phyloP scores from a whole-genome alignment of 2,329 filamentous ascomycete species.

The Orbilia ellipsospora region DNA sequence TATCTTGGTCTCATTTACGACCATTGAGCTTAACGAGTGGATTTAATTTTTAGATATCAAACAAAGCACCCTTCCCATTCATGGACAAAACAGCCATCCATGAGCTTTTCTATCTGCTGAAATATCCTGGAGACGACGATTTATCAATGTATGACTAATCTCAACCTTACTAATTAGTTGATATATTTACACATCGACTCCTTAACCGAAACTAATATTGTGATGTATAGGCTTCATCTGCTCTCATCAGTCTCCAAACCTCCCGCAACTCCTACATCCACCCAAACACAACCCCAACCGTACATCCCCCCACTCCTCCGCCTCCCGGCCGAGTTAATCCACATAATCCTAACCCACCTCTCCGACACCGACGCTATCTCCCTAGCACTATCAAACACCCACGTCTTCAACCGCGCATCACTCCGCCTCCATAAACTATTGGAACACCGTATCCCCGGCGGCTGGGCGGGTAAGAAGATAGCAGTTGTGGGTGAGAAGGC shows the following conservation, averaged over 20 bases:
- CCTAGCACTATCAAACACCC: slow-evolving; percentile 10
- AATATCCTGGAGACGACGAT: slow-evolving; percentile 11
- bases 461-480: slow-evolving; percentile 36
- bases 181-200: too few species aligned
- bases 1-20: too few species aligned
- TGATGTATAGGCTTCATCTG: background rate
- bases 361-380: slow-evolving; percentile 28
- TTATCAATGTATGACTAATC: slow-evolving; percentile 2
- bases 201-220: too few species aligned
- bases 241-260: background rate
- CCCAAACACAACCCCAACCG: background rate
- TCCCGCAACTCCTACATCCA: too few species aligned
- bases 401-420: slow-evolving; percentile 9
- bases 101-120: slow-evolving; percentile 27
- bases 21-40: too few species aligned
- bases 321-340: slow-evolving; percentile 18
- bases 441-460: slow-evolving; percentile 21
- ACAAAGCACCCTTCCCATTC: slow-evolving; percentile 16
- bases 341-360: slow-evolving; percentile 19
- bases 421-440: slow-evolving; percentile 21
- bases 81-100: slow-evolving; percentile 11
- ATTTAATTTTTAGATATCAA: background rate
- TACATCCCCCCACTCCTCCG: slow-evolving; percentile 3
- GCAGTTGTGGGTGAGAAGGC: slow-evolving; percentile 15
- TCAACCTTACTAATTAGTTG: too few species aligned